phyloP scores from a whole-genome alignment of 139 green algal species.

The Pleodorina starrii region DNA sequence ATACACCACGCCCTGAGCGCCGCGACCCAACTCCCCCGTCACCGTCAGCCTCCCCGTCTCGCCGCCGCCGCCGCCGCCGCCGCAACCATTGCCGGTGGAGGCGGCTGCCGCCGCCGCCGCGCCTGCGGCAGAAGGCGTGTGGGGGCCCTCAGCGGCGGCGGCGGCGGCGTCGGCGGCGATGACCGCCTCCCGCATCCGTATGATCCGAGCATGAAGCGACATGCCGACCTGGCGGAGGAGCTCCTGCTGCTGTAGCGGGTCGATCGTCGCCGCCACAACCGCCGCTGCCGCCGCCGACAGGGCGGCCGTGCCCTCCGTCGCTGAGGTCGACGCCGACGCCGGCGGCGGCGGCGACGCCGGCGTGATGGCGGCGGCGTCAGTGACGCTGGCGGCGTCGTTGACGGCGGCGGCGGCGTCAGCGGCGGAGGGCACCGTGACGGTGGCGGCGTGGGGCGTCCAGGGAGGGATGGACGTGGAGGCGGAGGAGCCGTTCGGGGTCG shows the following conservation, averaged over 20 bases:
- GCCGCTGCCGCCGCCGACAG: not conserved
- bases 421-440: no score
- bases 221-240: not conserved
- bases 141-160: not conserved
- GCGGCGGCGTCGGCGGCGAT: not conserved
- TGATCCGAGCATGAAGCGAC: not conserved
- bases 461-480: no score
- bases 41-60: not conserved
- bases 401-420: no score
- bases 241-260: not conserved
- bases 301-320: not conserved
- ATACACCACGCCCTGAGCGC: slow-evolving; percentile 14
- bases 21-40: slow-evolving; percentile 10
- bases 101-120: not conserved
- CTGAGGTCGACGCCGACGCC: no score
- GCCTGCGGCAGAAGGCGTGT: no score
- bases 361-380: no score
- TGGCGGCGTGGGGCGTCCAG: no score
- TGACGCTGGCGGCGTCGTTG: no score
- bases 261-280: not conserved
- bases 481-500: no score
- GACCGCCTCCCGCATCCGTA: not conserved
- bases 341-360: no score
- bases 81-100: not conserved
- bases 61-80: not conserved